These are phyloP conservation scores for Botrytis paeoniae DNA, from an alignment of 2,329 filamentous ascomycete genomes.

Conservation along the genomic window DNA sequence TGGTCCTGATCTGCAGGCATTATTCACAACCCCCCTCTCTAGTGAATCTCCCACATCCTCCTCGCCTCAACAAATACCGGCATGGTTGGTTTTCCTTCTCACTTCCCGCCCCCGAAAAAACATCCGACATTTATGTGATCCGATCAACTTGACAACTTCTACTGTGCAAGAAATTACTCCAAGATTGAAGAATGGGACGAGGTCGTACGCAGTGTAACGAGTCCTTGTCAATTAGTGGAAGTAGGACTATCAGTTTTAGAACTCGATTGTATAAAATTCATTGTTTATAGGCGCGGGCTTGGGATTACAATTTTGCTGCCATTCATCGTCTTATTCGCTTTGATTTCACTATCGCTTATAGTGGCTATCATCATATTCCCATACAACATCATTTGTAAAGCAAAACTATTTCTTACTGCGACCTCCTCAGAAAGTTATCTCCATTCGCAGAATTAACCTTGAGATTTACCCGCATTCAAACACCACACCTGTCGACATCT, in stretches of 20 bases:
- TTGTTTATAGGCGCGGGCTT: not conserved
- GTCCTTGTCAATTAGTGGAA: not conserved
- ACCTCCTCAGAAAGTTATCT: not conserved
- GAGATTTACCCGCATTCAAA: too few species aligned
- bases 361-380: not conserved
- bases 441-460: too few species aligned
- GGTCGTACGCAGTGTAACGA: not conserved
- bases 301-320: rapidly evolving
- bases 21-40: too few species aligned
- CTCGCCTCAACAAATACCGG: too few species aligned
- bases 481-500: too few species aligned
- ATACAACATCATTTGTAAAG: not conserved
- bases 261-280: not conserved
- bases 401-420: not conserved
- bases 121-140: too few species aligned
- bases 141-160: not conserved
- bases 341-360: not conserved
- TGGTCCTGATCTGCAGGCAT: too few species aligned
- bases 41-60: too few species aligned
- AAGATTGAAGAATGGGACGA: too few species aligned
- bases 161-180: not conserved
- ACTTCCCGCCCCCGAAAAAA: too few species aligned
- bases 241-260: not conserved
- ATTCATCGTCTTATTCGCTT: not conserved
- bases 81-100: too few species aligned